Base-by-base conservation (phyloP, 2,329 filamentous ascomycete species). In the Cladophialophora immunda region DNA sequence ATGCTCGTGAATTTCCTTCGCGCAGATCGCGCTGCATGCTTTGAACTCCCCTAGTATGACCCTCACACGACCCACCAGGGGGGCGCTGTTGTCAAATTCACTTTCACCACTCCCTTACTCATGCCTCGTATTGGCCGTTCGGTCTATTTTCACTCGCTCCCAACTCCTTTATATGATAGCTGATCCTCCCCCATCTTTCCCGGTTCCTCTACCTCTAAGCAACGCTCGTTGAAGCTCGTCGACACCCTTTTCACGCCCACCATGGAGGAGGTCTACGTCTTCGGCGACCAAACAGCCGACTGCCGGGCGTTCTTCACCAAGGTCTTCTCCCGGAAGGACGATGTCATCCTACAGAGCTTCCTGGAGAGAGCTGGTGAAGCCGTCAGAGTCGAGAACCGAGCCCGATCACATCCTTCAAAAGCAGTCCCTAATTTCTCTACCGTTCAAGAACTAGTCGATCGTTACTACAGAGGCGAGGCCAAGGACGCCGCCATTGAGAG, bases 251-350 rank as follows among this genome's bases (percentile, higher is more conserved):
- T 67, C 63, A 61, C 62, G 62, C 62, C 58, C 66, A 70, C 38
- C 61, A 74, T 74, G 73, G 73, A 73, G 73, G 71, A 73, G 68
- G 75, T 81, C 70, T 81, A 81, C 75, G 76, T 82, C 75, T 82
- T 82, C 72, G 81, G 81, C 74, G 81, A 82, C 69, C 80, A 82
- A 73, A 82, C 80, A 64, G 75, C 75, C 65, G 78, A 81, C 70
- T 80, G 79, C 66, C 76, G 80, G 67, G 73, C 77, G 56, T 78
- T 79, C 59, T 78, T 82, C 66, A 78, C 76, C 58, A 77, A 77
- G 64, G 74, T 82, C 53, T 70, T 81, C 59, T 75, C 80, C 65
- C 72, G 76, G 54, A 81, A 81, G 70, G 77, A 80, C 70, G 77
- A 81, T 71, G 78, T 78, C 19, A 65, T 82, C 7, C 68, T 82